These are phyloP conservation scores for Fusarium sp. DNA, from an alignment of 2,329 filamentous ascomycete species.

Conservation along the genomic window DNA sequence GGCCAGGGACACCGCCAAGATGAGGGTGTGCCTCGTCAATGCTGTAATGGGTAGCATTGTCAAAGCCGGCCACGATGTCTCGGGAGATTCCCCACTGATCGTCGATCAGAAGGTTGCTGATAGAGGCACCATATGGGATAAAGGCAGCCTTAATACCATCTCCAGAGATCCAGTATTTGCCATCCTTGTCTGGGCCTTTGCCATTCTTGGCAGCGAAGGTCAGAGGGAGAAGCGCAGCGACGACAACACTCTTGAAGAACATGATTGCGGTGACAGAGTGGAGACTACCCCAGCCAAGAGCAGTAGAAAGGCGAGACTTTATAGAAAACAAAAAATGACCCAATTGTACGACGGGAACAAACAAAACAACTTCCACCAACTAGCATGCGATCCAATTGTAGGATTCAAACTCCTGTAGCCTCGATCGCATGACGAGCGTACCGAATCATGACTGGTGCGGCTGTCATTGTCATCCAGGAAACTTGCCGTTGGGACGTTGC, in stretches of 20 bases:
- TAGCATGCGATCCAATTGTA: slow-evolving; percentile 8
- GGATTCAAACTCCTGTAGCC: slow-evolving; percentile 3
- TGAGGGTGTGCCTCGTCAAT: slow-evolving; percentile 77
- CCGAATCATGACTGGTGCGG: slow-evolving; percentile 39
- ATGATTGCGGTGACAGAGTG: slow-evolving; percentile 28
- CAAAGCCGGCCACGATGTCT: slow-evolving; percentile 81
- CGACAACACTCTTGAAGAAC: slow-evolving; percentile 37
- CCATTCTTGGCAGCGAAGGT: slow-evolving; percentile 33
- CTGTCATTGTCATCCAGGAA: slow-evolving; percentile 18
- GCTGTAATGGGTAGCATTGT: slow-evolving; percentile 81
- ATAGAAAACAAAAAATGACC: slow-evolving; percentile 21
- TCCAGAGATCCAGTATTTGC: slow-evolving; percentile 81
- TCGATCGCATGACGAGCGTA: slow-evolving; percentile 29
- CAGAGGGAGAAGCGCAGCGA: slow-evolving; percentile 33
- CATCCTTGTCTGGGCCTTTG: slow-evolving; percentile 66
- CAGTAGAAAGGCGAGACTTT: slow-evolving; percentile 20
- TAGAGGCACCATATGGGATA: slow-evolving; percentile 81
- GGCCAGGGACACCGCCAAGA: slow-evolving; percentile 80
- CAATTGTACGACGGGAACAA: background rate
- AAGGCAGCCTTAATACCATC: slow-evolving; percentile 78
- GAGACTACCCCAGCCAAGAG: slow-evolving; percentile 6
- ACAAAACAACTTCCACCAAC: slow-evolving; percentile 25
- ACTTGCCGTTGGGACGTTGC: slow-evolving; percentile 21
- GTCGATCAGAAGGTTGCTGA: slow-evolving; percentile 79
- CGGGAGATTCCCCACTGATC: slow-evolving; percentile 78